Conservation (phyloP, 148 eudicot genomes). For the Rheum nobile region DNA sequence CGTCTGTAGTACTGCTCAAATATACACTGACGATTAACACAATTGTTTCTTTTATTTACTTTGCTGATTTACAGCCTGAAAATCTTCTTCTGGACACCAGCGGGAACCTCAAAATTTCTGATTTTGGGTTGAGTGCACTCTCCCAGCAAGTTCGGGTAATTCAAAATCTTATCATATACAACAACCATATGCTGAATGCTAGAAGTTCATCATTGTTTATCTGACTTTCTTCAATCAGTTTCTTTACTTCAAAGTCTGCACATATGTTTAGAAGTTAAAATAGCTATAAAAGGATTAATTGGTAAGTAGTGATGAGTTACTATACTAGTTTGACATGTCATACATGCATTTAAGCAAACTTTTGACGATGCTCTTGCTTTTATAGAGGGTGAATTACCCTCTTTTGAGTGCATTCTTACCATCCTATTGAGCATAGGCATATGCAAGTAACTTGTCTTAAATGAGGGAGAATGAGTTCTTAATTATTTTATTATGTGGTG, state of each 20-base stretch:
- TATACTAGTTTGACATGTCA: not conserved
- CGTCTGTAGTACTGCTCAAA: not conserved
- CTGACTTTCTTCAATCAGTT: not conserved
- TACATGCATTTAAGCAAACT: not conserved
- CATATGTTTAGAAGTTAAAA: not conserved
- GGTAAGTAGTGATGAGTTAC: too few relatives aligned
- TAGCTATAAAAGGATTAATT: too few relatives aligned
- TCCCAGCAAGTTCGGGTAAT: slow-evolving; percentile 89
- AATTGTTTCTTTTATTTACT: not conserved
- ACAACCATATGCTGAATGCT: not conserved
- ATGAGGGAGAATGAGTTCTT: not conserved
- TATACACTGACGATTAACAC: not conserved
- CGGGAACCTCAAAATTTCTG: slow-evolving; percentile 94
- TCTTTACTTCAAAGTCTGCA: not conserved
- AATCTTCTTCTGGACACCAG: slow-evolving; percentile 67
- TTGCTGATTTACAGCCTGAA: slow-evolving; percentile 55
- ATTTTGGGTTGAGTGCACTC: slow-evolving; percentile 95
- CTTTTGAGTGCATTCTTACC: not conserved
- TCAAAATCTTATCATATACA: not conserved
- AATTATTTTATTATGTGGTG: not conserved
- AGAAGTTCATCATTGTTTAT: not conserved
- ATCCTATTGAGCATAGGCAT: not conserved
- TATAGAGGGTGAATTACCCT: not conserved
- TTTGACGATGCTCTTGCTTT: not conserved
- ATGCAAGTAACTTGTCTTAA: not conserved